Conservation (phyloP, 257 asterid genomes). For the Solanum chiquidenum region DNA sequence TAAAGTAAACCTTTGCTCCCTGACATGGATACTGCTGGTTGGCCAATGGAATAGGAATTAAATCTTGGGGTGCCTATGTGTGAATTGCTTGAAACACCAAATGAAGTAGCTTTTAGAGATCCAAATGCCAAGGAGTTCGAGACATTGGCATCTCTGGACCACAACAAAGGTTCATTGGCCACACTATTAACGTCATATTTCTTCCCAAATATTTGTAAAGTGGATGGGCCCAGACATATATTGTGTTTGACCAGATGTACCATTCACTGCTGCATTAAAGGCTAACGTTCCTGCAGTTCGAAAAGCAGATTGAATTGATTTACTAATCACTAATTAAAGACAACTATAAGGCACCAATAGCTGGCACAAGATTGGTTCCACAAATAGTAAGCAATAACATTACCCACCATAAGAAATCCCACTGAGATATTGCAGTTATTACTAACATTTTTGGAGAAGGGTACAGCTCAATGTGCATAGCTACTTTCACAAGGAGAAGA, state of each 20-base stretch:
- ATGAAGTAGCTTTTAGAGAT: neutral
- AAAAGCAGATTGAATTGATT: neutral
- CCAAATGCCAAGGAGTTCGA: neutral
- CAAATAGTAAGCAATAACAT: neutral
- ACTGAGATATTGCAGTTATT: neutral
- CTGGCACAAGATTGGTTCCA: neutral
- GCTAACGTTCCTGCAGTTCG: neutral
- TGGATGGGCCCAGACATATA: neutral
- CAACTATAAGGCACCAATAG: neutral
- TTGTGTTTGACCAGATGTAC: neutral
- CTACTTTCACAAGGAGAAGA: too few relatives aligned
- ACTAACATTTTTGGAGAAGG: neutral
- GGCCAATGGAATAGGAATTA: neutral
- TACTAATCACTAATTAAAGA: neutral
- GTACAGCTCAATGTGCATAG: neutral
- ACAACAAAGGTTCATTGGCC: neutral
- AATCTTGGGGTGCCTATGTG: neutral
- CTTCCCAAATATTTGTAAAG: neutral
- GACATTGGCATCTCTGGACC: neutral
- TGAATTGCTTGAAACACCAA: neutral
- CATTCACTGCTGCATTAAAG: neutral
- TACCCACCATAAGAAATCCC: neutral
- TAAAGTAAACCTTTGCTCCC: neutral
- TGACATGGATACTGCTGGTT: neutral
- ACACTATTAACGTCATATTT: neutral